These are phyloP conservation scores for Gossypium thurberi DNA, from an alignment of 345 rosid species.

Conservation along the genomic window DNA sequence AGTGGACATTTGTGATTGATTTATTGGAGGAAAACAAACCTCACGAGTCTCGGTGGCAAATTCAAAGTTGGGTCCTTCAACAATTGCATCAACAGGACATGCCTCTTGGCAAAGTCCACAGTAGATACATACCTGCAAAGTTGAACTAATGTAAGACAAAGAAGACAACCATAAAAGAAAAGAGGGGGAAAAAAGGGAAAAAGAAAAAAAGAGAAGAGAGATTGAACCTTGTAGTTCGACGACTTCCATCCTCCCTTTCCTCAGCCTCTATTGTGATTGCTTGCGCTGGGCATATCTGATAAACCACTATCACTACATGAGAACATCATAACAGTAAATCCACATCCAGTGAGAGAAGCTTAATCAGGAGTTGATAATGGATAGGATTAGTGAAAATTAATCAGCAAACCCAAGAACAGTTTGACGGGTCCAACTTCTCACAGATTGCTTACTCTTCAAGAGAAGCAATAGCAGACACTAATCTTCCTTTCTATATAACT, in stretches of 20 bases:
- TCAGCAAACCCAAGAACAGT: background rate
- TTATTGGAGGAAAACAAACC: constrained; percentile 28
- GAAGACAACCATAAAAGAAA: background rate
- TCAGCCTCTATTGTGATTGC: constrained; percentile 98
- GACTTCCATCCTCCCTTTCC: constrained; percentile 98
- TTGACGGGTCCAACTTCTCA: background rate
- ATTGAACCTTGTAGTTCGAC: constrained; percentile 82
- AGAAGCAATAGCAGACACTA: background rate
- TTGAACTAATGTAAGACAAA: constrained; percentile 3
- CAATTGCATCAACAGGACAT: constrained; percentile 98
- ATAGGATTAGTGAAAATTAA: background rate
- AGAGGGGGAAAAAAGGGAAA: background rate
- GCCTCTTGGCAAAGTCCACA: constrained; percentile 99
- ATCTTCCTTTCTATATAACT: background rate
- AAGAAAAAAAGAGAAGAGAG: background rate
- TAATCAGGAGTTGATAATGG: background rate
- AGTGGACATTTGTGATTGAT: background rate
- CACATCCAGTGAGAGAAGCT: background rate
- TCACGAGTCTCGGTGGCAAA: constrained; percentile 95
- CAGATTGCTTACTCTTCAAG: background rate
- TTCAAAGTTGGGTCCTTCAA: constrained; percentile 96
- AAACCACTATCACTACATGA: constrained; percentile 15
- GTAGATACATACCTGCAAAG: constrained; percentile 77
- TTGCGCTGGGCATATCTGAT: constrained; percentile 91
- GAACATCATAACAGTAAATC: background rate